Evolutionary conservation across 768 basidiomycete genomes (phyloP).

Genomic region (Russula griseocarnosa): DNA sequence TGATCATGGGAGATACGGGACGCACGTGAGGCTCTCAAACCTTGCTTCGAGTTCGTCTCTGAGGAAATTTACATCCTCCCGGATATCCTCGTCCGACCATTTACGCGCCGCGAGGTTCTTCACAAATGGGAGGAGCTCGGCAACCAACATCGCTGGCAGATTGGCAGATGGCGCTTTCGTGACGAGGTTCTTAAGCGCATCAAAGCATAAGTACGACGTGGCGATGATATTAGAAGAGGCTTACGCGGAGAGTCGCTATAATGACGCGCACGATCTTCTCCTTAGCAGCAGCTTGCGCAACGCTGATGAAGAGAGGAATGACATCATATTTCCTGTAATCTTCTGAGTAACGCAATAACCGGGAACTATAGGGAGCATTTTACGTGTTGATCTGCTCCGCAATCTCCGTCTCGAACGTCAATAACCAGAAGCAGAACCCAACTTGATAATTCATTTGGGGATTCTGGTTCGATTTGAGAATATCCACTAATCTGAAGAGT

Average conservation of each 20-base stretch:
- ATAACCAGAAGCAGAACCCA: conserved; percentile 87
- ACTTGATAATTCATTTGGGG: conserved; percentile 97
- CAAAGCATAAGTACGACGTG: conserved; percentile 1
- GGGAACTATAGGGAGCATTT: conserved; percentile 29
- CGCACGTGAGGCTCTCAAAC: conserved; percentile 88
- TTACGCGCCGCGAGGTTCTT: conserved; percentile 81
- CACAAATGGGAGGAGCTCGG: conserved; percentile 78
- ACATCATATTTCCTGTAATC: conserved; percentile 79
- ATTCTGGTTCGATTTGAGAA: conserved; percentile 71
- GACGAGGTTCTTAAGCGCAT: conserved; percentile 69
- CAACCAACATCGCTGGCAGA: conserved; percentile 88
- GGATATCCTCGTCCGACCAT: conserved; percentile 92
- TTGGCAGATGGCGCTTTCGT: conserved; percentile 83
- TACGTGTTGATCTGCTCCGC: conserved; percentile 87
- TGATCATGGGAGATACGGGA: conserved; percentile 15
- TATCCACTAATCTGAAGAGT: conserved; percentile 66
- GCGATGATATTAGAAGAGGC: conserved; percentile 14
- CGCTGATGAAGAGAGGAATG: conserved; percentile 75
- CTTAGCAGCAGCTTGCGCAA: conserved; percentile 87
- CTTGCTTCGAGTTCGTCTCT: conserved; percentile 79
- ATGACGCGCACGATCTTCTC: conserved; percentile 96
- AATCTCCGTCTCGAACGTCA: conserved; percentile 85
- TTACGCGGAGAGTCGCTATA: conserved; percentile 83
- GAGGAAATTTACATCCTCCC: conserved; percentile 87
- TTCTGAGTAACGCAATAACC: neutral